Evolutionary conservation across 2,329 filamentous ascomycete species (phyloP).

Genomic region (Neonectria hederae): DNA sequence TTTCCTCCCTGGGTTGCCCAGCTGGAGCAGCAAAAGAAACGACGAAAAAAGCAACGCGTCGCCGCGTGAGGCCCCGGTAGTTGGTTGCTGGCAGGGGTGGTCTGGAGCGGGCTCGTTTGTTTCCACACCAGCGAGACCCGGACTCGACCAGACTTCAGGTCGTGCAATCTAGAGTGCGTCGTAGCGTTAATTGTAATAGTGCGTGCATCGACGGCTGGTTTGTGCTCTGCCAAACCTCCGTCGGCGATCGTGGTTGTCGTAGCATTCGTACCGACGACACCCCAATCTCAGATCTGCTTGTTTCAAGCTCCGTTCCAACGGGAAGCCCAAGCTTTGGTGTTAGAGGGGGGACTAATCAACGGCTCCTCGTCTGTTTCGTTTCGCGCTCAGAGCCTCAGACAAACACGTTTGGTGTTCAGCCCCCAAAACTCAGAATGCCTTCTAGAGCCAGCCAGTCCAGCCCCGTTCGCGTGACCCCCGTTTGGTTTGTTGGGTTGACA

Average conservation of each 20-base stretch:
- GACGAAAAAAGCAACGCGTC: constrained; percentile 19
- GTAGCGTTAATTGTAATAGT: neutral
- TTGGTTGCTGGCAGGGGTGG: constrained; percentile 10
- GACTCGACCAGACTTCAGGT: neutral
- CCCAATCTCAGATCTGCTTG: constrained; percentile 4
- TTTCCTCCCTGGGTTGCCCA: constrained; percentile 7
- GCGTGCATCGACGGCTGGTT: neutral
- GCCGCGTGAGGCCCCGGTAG: constrained; percentile 18
- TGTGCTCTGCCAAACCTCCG: constrained; percentile 10
- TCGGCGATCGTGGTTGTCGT: neutral
- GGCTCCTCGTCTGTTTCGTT: neutral
- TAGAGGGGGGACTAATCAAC: neutral
- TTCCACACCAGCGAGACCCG: neutral
- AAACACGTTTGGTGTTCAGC: neutral
- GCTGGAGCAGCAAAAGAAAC: constrained; percentile 21
- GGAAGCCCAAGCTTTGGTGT: neutral
- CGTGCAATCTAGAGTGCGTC: neutral
- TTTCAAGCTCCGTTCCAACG: constrained; percentile 15
- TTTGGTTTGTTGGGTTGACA: neutral
- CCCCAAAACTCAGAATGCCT: neutral
- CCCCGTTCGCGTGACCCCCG: neutral
- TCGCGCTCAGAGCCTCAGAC: neutral
- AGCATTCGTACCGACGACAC: constrained; percentile 6
- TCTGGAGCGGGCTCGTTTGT: neutral
- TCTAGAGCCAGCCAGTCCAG: neutral